Evolutionary conservation across 352 stramenopile species (phyloP), one percentile per base, ranked within the genome.

Genomic region (Globisporangium nodosum): DNA sequence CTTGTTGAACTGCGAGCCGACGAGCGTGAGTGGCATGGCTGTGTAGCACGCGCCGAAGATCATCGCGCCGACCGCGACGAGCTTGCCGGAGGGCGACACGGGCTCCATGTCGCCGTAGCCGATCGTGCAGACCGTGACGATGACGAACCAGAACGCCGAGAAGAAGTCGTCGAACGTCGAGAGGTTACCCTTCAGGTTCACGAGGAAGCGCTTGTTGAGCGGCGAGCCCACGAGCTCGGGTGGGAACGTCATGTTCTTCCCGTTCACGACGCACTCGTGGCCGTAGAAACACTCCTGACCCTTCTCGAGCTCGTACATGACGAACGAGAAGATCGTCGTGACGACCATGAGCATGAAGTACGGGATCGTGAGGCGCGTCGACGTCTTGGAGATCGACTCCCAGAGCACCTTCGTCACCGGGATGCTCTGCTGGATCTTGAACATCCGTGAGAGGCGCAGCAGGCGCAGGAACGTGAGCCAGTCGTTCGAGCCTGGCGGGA

Each of bases 341-440:
- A 88, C 74, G 21, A 92, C 68, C 51, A 82, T 81, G 21, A 92
- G 73, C 77, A 92, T 88, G 60, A 88, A 87, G 47, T 90, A 90
- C 39, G 81, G 81, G 63, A 91, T 89, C 20, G 78, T 81, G 27
- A 91, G 69, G 15, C 81, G 77, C 18, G 71, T 74, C 7, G 78
- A 91, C 16, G 81, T 91, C 64, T 91, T 91, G n/a, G 78, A 86
- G 63, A 91, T 91, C 7, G 81, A 87, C 35, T 91, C 81, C 70
- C 74, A 87, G 0, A 89, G 58, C 50, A 91, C 81, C 55, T 88
- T 81, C 1, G 81, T 89, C n/a, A 85, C 81, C 1, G 81, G 81
- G 45, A 91, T 91, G 57, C 76, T 81, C 52, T 88, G 76, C 53
- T 89, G 81, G 49, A 91, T 91, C 54, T 89, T 87, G 56, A 91